Conservation (phyloP, 83 land plant genomes). For the Picea mariana region DNA sequence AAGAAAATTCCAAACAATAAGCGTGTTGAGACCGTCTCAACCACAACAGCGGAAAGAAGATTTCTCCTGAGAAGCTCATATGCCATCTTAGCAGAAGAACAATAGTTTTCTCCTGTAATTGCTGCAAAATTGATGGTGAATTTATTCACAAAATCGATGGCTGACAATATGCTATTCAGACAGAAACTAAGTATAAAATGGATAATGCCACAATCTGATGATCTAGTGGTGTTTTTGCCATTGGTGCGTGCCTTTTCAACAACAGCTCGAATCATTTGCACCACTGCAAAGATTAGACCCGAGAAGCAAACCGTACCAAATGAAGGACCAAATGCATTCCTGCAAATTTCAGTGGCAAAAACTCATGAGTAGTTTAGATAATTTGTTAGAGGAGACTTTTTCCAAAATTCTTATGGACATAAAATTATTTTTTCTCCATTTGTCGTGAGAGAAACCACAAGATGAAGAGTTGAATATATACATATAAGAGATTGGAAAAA, state of each 20-base stretch:
- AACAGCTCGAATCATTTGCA: constrained; percentile 33
- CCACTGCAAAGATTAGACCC: constrained; percentile 41
- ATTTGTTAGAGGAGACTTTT: too few relatives aligned
- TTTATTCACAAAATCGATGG: constrained; percentile 49
- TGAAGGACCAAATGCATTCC: constrained; percentile 55
- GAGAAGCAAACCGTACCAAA: constrained; percentile 57
- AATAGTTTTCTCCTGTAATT: constrained; percentile 54
- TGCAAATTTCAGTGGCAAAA: constrained; percentile 13
- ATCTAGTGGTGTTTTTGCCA: background rate
- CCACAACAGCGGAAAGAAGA: background rate
- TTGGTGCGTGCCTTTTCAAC: constrained; percentile 27
- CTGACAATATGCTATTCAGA: constrained; percentile 30
- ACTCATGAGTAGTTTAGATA: background rate
- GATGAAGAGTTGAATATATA: too few relatives aligned
- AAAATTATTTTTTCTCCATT: too few relatives aligned
- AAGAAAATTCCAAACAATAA: too few relatives aligned
- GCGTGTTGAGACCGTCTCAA: too few relatives aligned
- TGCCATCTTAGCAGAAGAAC: constrained; percentile 32
- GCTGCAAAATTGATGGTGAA: constrained; percentile 51
- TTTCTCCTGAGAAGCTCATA: too few relatives aligned
- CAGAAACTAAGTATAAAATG: constrained; percentile 31
- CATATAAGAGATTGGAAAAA: too few relatives aligned
- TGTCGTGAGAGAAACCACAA: too few relatives aligned
- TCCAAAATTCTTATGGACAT: too few relatives aligned
- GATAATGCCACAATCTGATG: constrained; percentile 17